Evolutionary conservation across 148 eudicot genomes (phyloP), one percentile per base, ranked within the genome.

Genomic region (Hydrangea macrophylla): DNA sequence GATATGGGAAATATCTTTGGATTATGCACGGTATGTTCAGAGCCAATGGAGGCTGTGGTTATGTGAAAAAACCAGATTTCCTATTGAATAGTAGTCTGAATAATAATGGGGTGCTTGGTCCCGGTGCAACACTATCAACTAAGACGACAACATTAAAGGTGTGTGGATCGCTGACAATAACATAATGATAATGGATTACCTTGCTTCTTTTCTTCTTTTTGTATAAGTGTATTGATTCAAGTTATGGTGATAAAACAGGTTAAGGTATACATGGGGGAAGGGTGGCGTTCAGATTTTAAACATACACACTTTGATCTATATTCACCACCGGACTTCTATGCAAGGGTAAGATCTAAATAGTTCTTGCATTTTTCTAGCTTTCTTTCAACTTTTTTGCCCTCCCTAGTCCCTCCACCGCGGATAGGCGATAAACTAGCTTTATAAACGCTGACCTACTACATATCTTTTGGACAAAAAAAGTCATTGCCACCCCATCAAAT

Each of bases 301-400:
- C 75, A 51, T 6, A 81, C 70, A 25, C 60, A 83, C 48, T 88
- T 88, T 70, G 87, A 88, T 67, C 73, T 25, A 25, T 81, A 73
- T 63, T 88, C 93, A n/a, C 93, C 93, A 18, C 93, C 93, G 10
- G 90, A 88, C 70, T 88, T 88, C 80, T 88, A 83, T 64, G 45
- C 83, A 15, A 83, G 75, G 86, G 93, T 87, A 62, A 71, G 73
- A 26, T 70, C 18, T 9, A 5, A 32, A 23, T 31, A 40, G 30
- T 57, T 57, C 30, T n/a, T n/a, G n/a, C 22, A 48, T 11, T n/a
- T 48, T 1, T 45, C 51, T 12, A 45, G 18, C 13, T 11, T 13
- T 15, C 51, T 1, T 40, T n/a, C n/a, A n/a, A n/a, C n/a, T n/a
- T n/a, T n/a, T n/a, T n/a, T n/a, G n/a, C n/a, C n/a, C n/a, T n/a